Base-by-base conservation (phyloP, 1,139 yeast genomes). In the Hemisphaericaspora xylanilytica region DNA sequence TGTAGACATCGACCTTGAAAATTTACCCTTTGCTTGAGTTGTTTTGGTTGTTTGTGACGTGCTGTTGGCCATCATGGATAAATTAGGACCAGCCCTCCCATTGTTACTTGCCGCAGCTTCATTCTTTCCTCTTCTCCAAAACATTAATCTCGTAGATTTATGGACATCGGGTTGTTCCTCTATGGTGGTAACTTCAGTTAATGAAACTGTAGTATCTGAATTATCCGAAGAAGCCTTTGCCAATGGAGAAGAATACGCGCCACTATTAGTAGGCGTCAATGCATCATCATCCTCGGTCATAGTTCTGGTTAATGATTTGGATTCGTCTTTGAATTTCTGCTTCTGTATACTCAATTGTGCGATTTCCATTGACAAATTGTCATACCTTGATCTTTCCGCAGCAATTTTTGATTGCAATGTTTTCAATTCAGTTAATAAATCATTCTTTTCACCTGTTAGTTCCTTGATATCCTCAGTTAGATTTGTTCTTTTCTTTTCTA, bases 51-150 rank as follows among this genome's bases (percentile, higher is more conserved):
- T 16, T 18, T n/a, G 21, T 20, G 54, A 45, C 12, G 27, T 15
- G 7, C 5, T 11, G 24, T 20, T 33, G 21, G 33, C 21, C 31
- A 25, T 12, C 18, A n/a, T 31, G 28, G 25, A 20, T 17, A 14
- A 17, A 20, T 10, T 24, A 11, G 28, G 18, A 8, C 32, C 29
- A 9, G 20, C 11, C 28, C 8, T 13, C 29, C 29, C 17, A 31
- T 15, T 28, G n/a, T 24, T 26, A 21, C 27, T 9, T 20, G 38
- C 11, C 24, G 20, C 16, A 30, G 21, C 16, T 27, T 26, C 21
- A 29, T 35, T 28, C 33, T 65, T 71, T 3, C 78, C 75, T 46
- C 78, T 60, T 53, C 78, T 66, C 83, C 83, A 78, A 53, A 78
- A 78, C 50, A 66, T 73, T 45, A 73, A 59, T 42, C 72, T 58